Evolutionary conservation across 257 asterid genomes (phyloP).

Genomic region (Penstemon barbatus): DNA sequence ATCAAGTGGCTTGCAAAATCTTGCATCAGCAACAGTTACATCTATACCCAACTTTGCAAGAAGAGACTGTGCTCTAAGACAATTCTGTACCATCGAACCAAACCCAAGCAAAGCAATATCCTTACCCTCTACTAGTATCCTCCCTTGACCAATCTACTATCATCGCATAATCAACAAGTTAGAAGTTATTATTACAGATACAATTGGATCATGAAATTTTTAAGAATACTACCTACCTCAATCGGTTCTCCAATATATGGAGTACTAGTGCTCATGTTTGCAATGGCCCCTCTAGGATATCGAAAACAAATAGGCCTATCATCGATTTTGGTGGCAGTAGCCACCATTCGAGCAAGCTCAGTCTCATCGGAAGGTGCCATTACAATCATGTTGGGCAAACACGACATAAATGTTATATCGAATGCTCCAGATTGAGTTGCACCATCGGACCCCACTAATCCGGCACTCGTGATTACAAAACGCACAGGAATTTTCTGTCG

Average conservation of each 20-base stretch:
- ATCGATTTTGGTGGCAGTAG: conserved; percentile 60
- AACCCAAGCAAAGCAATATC: conserved; percentile 78
- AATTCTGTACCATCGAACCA: conserved; percentile 87
- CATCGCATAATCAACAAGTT: not conserved
- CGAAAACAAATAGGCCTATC: conserved; percentile 86
- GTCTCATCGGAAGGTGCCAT: conserved; percentile 91
- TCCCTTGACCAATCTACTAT: conserved; percentile 74
- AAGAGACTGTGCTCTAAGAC: conserved; percentile 74
- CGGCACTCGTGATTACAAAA: conserved; percentile 74
- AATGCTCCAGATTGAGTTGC: conserved; percentile 77
- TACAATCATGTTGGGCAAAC: conserved; percentile 92
- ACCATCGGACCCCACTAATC: conserved; percentile 81
- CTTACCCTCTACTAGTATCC: conserved; percentile 62
- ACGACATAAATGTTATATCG: conserved; percentile 82
- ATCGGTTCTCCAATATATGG: conserved; percentile 47
- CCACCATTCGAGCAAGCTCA: conserved; percentile 82
- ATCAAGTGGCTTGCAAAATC: conserved; percentile 95
- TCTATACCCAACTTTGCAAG: conserved; percentile 66
- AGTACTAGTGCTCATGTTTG: conserved; percentile 29
- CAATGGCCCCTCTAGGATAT: conserved; percentile 78
- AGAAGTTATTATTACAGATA: not conserved
- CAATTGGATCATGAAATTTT: too few species aligned
- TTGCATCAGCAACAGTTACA: conserved; percentile 89
- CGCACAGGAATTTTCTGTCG: conserved; percentile 86
- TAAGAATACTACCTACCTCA: conserved; percentile 48